Evolutionary conservation across 805 yeast genomes (phyloP).

Genomic region (Lachancea kluyveri): DNA sequence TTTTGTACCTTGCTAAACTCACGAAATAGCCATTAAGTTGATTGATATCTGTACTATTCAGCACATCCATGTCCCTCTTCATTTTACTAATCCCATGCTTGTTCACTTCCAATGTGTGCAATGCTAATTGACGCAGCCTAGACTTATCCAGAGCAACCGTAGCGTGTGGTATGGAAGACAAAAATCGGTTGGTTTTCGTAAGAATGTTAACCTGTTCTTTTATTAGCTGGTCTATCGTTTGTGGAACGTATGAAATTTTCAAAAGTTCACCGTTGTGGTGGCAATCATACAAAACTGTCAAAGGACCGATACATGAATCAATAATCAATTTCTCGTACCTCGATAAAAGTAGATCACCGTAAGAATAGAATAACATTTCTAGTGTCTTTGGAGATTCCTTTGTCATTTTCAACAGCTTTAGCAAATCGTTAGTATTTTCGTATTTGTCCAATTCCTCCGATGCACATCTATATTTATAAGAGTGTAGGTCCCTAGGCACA

Average conservation of each 20-base stretch:
- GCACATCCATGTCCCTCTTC: constrained; percentile 12
- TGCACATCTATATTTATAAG: constrained; percentile 10
- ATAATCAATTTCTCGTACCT: constrained; percentile 21
- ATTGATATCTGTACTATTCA: constrained; percentile 53
- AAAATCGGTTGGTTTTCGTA: constrained; percentile 11
- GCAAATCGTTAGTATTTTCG: constrained; percentile 8
- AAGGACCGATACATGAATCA: constrained; percentile 21
- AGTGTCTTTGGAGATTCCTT: constrained; percentile 6
- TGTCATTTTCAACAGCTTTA: constrained; percentile 8
- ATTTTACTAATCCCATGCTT: constrained; percentile 44
- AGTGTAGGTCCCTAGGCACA: constrained; percentile 1
- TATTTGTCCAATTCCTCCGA: constrained; percentile 3
- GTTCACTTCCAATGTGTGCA: constrained; percentile 31
- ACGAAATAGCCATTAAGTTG: constrained; percentile 65
- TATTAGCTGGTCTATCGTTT: constrained; percentile 13
- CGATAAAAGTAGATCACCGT: constrained; percentile 18
- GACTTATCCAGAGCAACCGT: constrained; percentile 23
- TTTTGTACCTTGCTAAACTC: constrained; percentile 38
- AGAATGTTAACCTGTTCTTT: constrained; percentile 22
- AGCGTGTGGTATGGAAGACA: constrained; percentile 20
- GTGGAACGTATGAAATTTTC: constrained; percentile 5
- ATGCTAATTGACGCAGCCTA: constrained; percentile 32
- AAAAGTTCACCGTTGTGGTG: constrained; percentile 17
- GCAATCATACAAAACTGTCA: constrained; percentile 22
- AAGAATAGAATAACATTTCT: constrained; percentile 10